phyloP scores from a whole-genome alignment of 352 stramenopile genomes.

The Phytophthora citricola region DNA sequence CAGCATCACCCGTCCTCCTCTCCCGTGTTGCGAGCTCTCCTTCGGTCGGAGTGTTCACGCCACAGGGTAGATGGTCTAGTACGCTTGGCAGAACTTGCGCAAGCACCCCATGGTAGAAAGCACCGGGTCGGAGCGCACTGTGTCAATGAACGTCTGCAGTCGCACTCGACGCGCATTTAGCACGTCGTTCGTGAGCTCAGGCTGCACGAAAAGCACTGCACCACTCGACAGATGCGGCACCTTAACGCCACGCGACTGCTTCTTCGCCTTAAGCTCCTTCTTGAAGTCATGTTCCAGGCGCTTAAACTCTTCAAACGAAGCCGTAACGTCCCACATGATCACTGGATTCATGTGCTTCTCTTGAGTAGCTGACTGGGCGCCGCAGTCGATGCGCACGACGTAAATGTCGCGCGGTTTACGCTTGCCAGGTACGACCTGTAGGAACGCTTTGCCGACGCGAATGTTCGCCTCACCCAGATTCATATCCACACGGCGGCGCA shows the following conservation, averaged over 20 bases:
- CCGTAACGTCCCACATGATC: conserved; percentile 87
- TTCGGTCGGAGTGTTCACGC: conserved; percentile 35
- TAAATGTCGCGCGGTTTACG: conserved; percentile 72
- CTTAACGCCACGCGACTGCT: conserved; percentile 41
- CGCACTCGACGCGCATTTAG: conserved; percentile 60
- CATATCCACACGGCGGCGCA: conserved; percentile 61
- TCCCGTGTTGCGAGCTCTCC: conserved; percentile 25
- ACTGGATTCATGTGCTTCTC: conserved; percentile 89
- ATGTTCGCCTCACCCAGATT: conserved; percentile 61
- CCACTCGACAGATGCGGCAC: conserved; percentile 76
- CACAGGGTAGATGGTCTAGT: conserved; percentile 34
- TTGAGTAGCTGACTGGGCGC: conserved; percentile 24
- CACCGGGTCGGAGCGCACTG: conserved; percentile 47
- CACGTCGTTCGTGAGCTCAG: conserved; percentile 69
- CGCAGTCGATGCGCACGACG: conserved; percentile 79
- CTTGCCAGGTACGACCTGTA: conserved; percentile 40
- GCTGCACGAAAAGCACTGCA: conserved; percentile 72
- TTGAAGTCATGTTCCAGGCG: conserved; percentile 73
- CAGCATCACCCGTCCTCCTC: conserved; percentile 4
- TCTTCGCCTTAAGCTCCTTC: conserved; percentile 67
- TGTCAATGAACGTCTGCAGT: conserved; percentile 74
- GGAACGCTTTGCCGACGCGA: conserved; percentile 80
- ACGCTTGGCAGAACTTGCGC: conserved; percentile 83
- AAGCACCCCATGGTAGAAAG: conserved; percentile 57
- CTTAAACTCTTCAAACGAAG: conserved; percentile 82